phyloP scores from a whole-genome alignment of 1,139 yeast genomes.

The Geotrichum siamense region DNA sequence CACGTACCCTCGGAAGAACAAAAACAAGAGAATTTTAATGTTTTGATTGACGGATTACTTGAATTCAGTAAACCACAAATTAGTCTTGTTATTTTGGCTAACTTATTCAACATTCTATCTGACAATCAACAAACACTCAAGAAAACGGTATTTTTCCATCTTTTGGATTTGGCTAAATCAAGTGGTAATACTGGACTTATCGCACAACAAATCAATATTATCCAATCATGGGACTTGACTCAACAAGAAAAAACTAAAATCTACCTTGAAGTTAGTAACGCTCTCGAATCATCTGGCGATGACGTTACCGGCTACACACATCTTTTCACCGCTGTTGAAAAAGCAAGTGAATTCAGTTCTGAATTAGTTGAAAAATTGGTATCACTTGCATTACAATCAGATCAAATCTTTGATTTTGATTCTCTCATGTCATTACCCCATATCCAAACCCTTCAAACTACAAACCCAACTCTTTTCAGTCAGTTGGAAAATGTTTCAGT shows the following conservation, averaged over 20 bases:
- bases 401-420: conserved; percentile 32
- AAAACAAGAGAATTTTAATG: neutral
- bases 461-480: conserved; percentile 25
- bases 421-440: conserved; percentile 32
- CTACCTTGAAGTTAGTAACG: conserved; percentile 28
- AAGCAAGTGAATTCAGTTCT: conserved; percentile 15
- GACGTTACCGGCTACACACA: conserved; percentile 24
- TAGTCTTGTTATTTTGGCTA: conserved; percentile 34
- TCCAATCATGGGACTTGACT: conserved; percentile 34
- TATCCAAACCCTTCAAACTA: conserved; percentile 26
- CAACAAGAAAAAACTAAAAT: conserved; percentile 16
- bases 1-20: conserved; percentile 32
- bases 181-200: conserved; percentile 33
- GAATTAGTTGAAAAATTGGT: conserved; percentile 28
- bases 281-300: conserved; percentile 18
- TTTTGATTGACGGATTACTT: neutral
- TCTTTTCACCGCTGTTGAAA: conserved; percentile 29
- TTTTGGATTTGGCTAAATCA: conserved; percentile 33
- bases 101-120: conserved; percentile 38
- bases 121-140: neutral
- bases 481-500: conserved; percentile 31
- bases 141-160: conserved; percentile 30
- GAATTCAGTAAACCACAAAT: neutral
- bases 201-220: conserved; percentile 35
- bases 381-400: conserved; percentile 26